These are phyloP conservation scores for Artemisia tridentata DNA, from an alignment of 129 eudicot species.

Conservation along the genomic window DNA sequence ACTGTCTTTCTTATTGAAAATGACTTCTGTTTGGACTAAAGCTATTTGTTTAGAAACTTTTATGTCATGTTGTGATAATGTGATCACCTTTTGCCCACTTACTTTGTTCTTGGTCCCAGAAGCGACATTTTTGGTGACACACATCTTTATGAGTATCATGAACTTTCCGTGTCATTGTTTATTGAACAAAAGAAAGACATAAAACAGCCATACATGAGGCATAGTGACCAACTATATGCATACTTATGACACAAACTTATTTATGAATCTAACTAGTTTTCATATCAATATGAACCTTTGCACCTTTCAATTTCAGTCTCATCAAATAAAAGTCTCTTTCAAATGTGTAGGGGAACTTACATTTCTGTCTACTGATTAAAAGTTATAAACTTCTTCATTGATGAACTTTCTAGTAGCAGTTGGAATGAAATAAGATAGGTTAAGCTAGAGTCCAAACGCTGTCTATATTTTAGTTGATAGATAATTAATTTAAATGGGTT, in stretches of 20 bases:
- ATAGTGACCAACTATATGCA: too few relatives aligned
- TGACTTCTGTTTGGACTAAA: background rate
- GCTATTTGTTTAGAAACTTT: background rate
- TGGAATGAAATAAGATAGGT: background rate
- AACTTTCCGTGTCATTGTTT: too few relatives aligned
- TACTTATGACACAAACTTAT: too few relatives aligned
- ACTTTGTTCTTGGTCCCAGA: constrained; percentile 5
- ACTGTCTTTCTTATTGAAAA: constrained; percentile 3
- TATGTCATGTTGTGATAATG: background rate
- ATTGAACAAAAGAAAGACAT: background rate
- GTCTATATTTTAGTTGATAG: background rate
- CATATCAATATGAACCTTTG: too few relatives aligned
- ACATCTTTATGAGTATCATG: background rate
- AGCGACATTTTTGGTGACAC: background rate
- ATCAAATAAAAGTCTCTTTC: too few relatives aligned
- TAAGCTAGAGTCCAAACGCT: constrained; percentile 6
- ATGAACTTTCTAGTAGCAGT: background rate
- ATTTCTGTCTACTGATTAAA: too few relatives aligned
- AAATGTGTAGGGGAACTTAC: too few relatives aligned
- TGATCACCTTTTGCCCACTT: background rate
- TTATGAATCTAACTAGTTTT: too few relatives aligned
- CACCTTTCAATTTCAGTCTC: too few relatives aligned
- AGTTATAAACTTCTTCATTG: background rate
- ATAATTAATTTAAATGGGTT: background rate
- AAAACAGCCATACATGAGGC: too few relatives aligned